Evolutionary conservation across 768 basidiomycete genomes (phyloP), one percentile per base, ranked within the genome.

Genomic region (Podaxis rugospora): DNA sequence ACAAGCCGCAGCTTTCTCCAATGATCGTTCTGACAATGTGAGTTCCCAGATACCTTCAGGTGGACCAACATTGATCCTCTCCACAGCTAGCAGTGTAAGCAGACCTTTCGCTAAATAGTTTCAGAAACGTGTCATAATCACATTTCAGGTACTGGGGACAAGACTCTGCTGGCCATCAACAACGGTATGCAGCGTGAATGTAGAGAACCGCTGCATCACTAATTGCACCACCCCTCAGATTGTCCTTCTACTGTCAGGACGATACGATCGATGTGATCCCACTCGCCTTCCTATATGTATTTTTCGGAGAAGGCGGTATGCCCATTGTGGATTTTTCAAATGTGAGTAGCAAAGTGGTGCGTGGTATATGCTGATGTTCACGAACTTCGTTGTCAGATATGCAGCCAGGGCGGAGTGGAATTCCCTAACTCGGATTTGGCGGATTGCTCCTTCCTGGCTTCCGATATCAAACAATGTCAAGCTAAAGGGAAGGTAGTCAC

Each of bases 381-480:
- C 25, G 21, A 13, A 44, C 14, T 44, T 4, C 11, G 18, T 23
- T 50, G 52, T 27, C 60, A 89, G 85, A 85, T 77, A 55, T 88
- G 88, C 71, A 85, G 78, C 69, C 65, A 68, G 55, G 73, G 78
- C 56, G 72, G 79, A 51, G 64, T 74, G 2, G 72, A 78, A n/a
- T 89, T 88, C 65, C 61, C 81, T 1, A 86, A 85, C 16, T 86
- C 85, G 35, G 73, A 79, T 58, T 76, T 90, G n/a, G 83, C 83
- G 16, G 77, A 89, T 65, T 90, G 89, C 66, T 73, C 76, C 4
- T 84, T 83, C 71, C 73, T 90, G 55, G 83, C 83, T 3, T 69
- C 81, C 2, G 82, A 84, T 59, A 90, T 91, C 65, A 67, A 84
- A 68, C 75, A 78, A 39, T 91, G 89, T 71, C 89, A 91, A 68